These are phyloP conservation scores for Draba incana DNA, from an alignment of 345 rosid genomes.

Conservation along the genomic window DNA sequence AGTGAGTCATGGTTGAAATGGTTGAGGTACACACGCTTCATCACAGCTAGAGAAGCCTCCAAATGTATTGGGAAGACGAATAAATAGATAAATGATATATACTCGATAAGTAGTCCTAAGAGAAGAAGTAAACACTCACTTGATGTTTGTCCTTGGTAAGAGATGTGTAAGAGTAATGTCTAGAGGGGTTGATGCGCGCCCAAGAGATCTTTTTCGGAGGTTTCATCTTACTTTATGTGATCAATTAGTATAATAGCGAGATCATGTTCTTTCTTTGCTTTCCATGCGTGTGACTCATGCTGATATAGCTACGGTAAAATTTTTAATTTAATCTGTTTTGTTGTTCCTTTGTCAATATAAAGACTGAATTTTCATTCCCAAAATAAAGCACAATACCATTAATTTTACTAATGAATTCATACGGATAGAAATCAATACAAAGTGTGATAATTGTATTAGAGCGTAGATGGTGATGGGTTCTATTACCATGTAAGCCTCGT, in stretches of 20 bases:
- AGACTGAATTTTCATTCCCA: background rate
- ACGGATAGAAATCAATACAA: too few species aligned
- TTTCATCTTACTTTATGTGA: slow-evolving; percentile 3
- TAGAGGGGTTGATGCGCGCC: slow-evolving; percentile 6
- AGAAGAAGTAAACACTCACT: slow-evolving; percentile 15
- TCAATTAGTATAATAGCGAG: slow-evolving; percentile 2
- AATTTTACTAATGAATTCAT: too few species aligned
- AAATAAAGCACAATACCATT: background rate
- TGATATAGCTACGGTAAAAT: slow-evolving; percentile 3
- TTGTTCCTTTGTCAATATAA: slow-evolving; percentile 9
- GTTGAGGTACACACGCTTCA: slow-evolving; percentile 61
- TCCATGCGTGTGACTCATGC: slow-evolving; percentile 4
- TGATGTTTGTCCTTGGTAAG: slow-evolving; percentile 6
- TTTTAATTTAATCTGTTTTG: background rate
- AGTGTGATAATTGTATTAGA: too few species aligned
- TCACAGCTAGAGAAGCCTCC: slow-evolving; percentile 52
- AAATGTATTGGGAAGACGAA: slow-evolving; percentile 15
- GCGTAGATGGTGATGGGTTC: background rate
- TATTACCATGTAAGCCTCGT: background rate
- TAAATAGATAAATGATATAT: slow-evolving; percentile 10
- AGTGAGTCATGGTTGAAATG: slow-evolving; percentile 85
- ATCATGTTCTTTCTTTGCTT: background rate
- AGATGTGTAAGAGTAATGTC: background rate
- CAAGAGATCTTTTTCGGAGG: background rate
- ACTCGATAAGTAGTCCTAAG: background rate